Evolutionary conservation across 768 basidiomycete genomes (phyloP), one percentile per base, ranked within the genome.

Genomic region (Nevesoporus exiguus): DNA sequence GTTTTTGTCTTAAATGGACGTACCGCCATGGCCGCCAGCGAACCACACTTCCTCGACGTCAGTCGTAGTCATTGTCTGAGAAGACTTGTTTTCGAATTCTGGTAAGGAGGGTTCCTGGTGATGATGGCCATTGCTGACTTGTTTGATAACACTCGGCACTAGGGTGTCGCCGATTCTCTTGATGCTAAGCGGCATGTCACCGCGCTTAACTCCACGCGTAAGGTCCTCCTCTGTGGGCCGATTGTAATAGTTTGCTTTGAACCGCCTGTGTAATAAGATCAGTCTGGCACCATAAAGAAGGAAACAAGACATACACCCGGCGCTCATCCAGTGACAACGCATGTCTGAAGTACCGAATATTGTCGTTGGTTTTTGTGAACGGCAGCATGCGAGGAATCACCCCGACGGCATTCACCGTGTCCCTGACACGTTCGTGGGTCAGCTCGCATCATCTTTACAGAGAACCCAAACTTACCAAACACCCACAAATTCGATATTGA

Each of bases 11-110:
- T 24, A 22, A n/a, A 29, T 6, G 29, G 24, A 70, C 77, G 27
- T 59, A 87, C 88, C 87, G 43, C 80, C 80, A 58, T 90, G 88
- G 60, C 78, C 81, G 0, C 89, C 89, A 4, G 87, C 68, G 60
- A 91, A 92, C 89, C 90, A 91, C 1, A 92, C 90, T 59, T 92
- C 88, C 44, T 81, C 76, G 4, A 88, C 81, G 54, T 90, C 72
- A 1, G 88, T 90, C 47, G 65, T 41, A 15, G 66, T 61, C 22
- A 70, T 67, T 4, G 69, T 65, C 17, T 49, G 58, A 57, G 74
- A 67, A 48, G 75, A 80, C 21, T 71, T 66, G 0, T 56, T 58
- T 54, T 83, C 80, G 11, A 78, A 67, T 34, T 80, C 73, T n/a
- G 70, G 57, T 3, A 48, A 30, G 3, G 57, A 42, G 7, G 37